A percentile compares a stretch with the other conserved stretches of the same genome.
These are phyloP conservation scores for Tylopilus orsonianus DNA, from an alignment of 1,284 basidiomycete species.

Conservation along the genomic window DNA sequence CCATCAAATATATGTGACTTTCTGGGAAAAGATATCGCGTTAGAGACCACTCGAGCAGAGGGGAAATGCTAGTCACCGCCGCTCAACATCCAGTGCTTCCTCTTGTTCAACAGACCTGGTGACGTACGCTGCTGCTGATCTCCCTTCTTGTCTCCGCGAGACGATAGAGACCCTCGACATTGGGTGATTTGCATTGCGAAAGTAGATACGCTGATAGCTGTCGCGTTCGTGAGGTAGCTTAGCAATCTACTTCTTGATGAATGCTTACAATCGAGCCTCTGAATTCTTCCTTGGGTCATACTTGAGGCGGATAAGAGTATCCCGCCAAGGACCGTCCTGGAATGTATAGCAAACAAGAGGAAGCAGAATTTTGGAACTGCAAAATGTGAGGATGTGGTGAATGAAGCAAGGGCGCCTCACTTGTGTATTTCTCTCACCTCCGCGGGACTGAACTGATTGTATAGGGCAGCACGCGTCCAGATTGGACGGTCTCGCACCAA, in stretches of 20 bases:
- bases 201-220: slow-evolving; percentile 84
- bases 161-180: slow-evolving; percentile 71
- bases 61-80: slow-evolving; percentile 34
- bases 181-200: slow-evolving; percentile 79
- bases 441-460: slow-evolving; percentile 75
- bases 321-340: slow-evolving; percentile 91
- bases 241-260: background rate
- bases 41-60: slow-evolving; percentile 1
- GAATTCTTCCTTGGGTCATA: slow-evolving; percentile 85
- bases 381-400: slow-evolving; percentile 1
- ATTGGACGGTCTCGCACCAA: slow-evolving; percentile 75
- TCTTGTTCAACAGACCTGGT: slow-evolving; percentile 42
- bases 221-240: slow-evolving; percentile 2
- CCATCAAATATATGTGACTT: slow-evolving; percentile 91
- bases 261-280: slow-evolving; percentile 67
- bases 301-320: slow-evolving; percentile 82
- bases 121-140: slow-evolving; percentile 36
- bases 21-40: slow-evolving; percentile 28
- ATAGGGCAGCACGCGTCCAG: slow-evolving; percentile 84
- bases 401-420: slow-evolving; percentile 40
- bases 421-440: slow-evolving; percentile 74
- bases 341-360: slow-evolving; percentile 83
- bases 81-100: slow-evolving; percentile 41
- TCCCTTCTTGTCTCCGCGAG: slow-evolving; percentile 60
- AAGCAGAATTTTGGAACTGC: slow-evolving; percentile 70